Evolutionary conservation across 2,329 filamentous ascomycete species (phyloP).

Genomic region (Akanthomyces muscarius): DNA sequence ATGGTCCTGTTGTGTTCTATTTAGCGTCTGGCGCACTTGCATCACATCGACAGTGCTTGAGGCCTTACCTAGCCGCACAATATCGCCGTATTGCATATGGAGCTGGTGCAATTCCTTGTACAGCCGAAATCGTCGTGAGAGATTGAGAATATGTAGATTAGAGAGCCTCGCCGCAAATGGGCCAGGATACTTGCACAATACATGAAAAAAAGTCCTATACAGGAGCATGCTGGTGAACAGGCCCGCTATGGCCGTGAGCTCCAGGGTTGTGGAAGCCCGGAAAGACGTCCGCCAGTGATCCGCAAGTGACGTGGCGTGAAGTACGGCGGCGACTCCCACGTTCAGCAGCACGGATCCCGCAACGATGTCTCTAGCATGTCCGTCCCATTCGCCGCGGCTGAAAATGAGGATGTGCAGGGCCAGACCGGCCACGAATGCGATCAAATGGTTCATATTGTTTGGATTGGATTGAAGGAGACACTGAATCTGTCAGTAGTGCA

Average conservation of each 20-base stretch:
- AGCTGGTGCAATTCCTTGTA: constrained; percentile 26
- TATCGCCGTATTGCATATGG: constrained; percentile 28
- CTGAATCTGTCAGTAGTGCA: background rate
- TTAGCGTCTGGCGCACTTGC: background rate
- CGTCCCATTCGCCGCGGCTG: constrained; percentile 27
- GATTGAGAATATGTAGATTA: constrained; percentile 24
- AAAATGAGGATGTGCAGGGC: constrained; percentile 23
- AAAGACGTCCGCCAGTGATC: background rate
- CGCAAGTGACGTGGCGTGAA: background rate
- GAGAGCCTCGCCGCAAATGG: constrained; percentile 27
- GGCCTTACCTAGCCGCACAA: constrained; percentile 28
- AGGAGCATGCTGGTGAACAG: constrained; percentile 22
- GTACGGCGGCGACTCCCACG: background rate
- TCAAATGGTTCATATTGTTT: background rate
- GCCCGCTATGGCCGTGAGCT: constrained; percentile 12
- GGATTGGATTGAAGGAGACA: too few relatives aligned
- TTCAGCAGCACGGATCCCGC: constrained; percentile 1
- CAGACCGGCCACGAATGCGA: constrained; percentile 17
- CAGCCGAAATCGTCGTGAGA: constrained; percentile 23
- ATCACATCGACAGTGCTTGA: constrained; percentile 13
- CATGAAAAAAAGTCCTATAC: constrained; percentile 26
- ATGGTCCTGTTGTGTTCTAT: constrained; percentile 20
- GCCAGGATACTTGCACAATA: constrained; percentile 26
- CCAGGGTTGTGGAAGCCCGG: background rate
- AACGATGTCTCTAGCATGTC: constrained; percentile 19